Conservation (phyloP, 2,329 filamentous ascomycete genomes). For the Coniochaeta hoffmannii region DNA sequence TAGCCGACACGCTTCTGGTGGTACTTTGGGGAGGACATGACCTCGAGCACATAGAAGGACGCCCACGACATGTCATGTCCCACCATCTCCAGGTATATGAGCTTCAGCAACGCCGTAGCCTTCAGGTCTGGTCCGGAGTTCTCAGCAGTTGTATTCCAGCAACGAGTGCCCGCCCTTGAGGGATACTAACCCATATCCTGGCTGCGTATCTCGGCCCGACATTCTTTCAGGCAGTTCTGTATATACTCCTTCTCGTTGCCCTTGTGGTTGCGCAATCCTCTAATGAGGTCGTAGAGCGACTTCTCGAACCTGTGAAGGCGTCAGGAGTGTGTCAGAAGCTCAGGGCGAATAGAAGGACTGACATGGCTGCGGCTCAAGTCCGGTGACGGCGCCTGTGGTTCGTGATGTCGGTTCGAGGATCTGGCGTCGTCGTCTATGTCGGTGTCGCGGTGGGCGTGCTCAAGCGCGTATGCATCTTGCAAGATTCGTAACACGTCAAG, state of each 20-base stretch:
- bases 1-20: constrained; percentile 94
- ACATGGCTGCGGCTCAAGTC: constrained; percentile 14
- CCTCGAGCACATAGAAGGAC: constrained; percentile 94
- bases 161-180: neutral
- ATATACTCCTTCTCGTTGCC: constrained; percentile 94
- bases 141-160: constrained; percentile 9
- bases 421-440: neutral
- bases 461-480: neutral
- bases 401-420: neutral
- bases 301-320: constrained; percentile 79
- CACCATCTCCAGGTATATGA: constrained; percentile 98
- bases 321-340: neutral
- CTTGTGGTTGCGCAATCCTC: constrained; percentile 91
- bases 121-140: constrained; percentile 64
- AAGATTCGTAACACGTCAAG: neutral
- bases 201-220: constrained; percentile 81
- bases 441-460: neutral
- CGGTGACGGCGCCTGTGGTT: neutral
- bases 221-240: constrained; percentile 88
- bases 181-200: constrained; percentile 75
- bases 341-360: constrained; percentile 5
- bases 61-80: constrained; percentile 99
- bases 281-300: constrained; percentile 96
- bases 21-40: constrained; percentile 96
- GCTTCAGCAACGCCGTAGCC: constrained; percentile 88